Percentiles rank a stretch among this genome's conserved stretches.
Conservation (phyloP, 768 basidiomycete species). For the Amanita phalloides region DNA sequence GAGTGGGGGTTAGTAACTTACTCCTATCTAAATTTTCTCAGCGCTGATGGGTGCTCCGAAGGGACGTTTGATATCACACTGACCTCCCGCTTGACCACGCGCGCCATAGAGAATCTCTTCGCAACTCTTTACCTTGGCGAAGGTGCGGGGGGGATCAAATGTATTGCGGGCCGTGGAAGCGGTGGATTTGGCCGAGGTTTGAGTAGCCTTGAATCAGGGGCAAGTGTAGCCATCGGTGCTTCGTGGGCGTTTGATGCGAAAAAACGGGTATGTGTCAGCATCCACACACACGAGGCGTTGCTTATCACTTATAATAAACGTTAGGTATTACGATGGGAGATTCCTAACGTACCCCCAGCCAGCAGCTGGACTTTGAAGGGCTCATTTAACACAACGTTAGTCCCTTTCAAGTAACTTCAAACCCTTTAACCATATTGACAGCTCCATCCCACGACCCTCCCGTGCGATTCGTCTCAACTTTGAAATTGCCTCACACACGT, state of each 20-base stretch:
- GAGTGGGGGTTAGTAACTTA: conserved; percentile 23
- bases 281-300: neutral
- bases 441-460: conserved; percentile 48
- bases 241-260: conserved; percentile 77
- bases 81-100: conserved; percentile 50
- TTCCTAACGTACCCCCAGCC: conserved; percentile 54
- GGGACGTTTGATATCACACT: conserved; percentile 53
- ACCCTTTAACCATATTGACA: conserved; percentile 10
- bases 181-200: conserved; percentile 30
- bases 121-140: conserved; percentile 71
- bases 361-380: conserved; percentile 68
- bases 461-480: conserved; percentile 68
- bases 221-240: conserved; percentile 28
- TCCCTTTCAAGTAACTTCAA: conserved; percentile 4
- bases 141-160: conserved; percentile 62
- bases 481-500: conserved; percentile 59
- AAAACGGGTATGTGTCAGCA: conserved; percentile 33
- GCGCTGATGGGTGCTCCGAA: conserved; percentile 13
- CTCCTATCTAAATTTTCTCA: neutral
- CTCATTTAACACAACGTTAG: conserved; percentile 59
- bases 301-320: neutral
- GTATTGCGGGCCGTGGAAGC: conserved; percentile 49
- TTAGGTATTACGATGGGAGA: conserved; percentile 73
- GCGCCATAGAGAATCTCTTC: conserved; percentile 59
- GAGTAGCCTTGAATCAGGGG: conserved; percentile 20